Evolutionary conservation across 257 asterid species (phyloP), one percentile per base, ranked within the genome.

Genomic region (Mitragyna speciosa): DNA sequence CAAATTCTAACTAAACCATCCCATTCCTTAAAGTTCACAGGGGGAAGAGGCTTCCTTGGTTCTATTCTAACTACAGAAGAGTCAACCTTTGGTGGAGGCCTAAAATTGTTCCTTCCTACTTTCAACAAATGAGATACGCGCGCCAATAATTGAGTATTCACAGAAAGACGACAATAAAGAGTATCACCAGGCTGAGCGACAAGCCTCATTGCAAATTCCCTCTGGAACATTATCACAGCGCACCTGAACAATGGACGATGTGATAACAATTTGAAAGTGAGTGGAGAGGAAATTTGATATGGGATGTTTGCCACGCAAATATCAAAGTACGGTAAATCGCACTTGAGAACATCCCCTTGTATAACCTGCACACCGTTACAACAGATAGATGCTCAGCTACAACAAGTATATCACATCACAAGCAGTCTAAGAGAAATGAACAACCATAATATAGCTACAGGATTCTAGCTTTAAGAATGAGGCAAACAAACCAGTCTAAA

Each of bases 21-120:
- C 99, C 99, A 96, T 83, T 96, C 99, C 89, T 94, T 96, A 61
- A 96, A 94, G 61, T 89, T 96, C 36, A 96, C 92, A 0, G 92
- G 88, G 20, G 96, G 95, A 15, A 89, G 92, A 2, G 98, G 97
- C 68, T 84, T 91, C 80, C 94, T 85, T 24, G 99, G 98, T 77
- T 96, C 99, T 39, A 96, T 96, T 81, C 98, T 88, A 7, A 96
- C 96, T 26, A 96, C 97, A 12, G 99, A 96, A 48, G 97, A 94
- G 81, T 96, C 99, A 22, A 96, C 98, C 82, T 92, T 94, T 0
- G 99, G 99, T 17, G 98, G 99, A 26, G 99, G 99, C 87, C 99
- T 85, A 85, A 96, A 96, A 81, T 94, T 96, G 87, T 96, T 96
- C 85, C 89, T 84, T 49, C 98, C 99, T 24, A 96, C 97, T 82